phyloP scores from a whole-genome alignment of 495 filamentous ascomycete genomes.

The Penicillium crystallinum region DNA sequence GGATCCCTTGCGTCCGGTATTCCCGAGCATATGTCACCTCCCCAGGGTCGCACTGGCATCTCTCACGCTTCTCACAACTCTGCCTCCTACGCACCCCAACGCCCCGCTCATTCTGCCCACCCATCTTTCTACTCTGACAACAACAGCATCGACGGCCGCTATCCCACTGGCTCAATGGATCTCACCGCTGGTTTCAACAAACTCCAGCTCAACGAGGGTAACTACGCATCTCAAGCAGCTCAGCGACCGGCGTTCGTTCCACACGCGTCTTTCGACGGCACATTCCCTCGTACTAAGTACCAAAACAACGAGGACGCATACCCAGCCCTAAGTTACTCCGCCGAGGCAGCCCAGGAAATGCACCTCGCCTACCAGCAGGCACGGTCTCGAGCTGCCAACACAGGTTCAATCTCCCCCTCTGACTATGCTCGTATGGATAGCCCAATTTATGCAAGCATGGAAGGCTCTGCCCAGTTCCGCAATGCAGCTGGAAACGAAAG shows the following conservation, averaged over 20 bases:
- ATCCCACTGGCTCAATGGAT: conserved; percentile 29
- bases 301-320: conserved; percentile 29
- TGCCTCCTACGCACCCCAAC: conserved; percentile 29
- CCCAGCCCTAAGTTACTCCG: conserved; percentile 20
- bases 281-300: conserved; percentile 29
- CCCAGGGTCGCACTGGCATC: conserved; percentile 25
- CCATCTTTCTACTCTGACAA: conserved; percentile 41
- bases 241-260: conserved; percentile 29
- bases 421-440: conserved; percentile 54
- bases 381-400: conserved; percentile 27
- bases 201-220: conserved; percentile 32
- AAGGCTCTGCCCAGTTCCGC: conserved; percentile 39
- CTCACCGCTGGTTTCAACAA: conserved; percentile 29
- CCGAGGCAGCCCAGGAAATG: conserved; percentile 29
- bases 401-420: conserved; percentile 46
- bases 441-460: conserved; percentile 50
- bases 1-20: conserved; percentile 25
- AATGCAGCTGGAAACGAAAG: conserved; percentile 38
- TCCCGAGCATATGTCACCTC: conserved; percentile 27
- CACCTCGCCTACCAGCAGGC: conserved; percentile 26
- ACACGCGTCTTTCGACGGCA: conserved; percentile 31
- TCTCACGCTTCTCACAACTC: conserved; percentile 39
- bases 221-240: conserved; percentile 14
- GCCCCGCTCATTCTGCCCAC: conserved; percentile 31
- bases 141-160: conserved; percentile 31